Conservation (phyloP, 1,284 basidiomycete species). For the Volvariella volvacea region DNA sequence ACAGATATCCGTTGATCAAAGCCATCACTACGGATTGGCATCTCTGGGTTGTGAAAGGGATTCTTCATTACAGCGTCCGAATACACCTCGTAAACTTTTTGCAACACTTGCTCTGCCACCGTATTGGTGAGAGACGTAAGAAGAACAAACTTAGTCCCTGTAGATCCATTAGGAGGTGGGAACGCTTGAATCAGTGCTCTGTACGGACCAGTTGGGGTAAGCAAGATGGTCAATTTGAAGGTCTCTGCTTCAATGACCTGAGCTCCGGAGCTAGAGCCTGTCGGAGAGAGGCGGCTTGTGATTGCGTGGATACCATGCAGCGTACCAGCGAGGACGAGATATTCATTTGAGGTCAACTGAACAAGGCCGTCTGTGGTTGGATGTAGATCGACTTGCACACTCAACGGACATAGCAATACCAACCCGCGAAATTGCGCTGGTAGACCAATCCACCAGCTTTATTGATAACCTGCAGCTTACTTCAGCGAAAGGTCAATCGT, state of each 20-base stretch:
- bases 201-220: slow-evolving; percentile 86
- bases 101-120: slow-evolving; percentile 65
- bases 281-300: slow-evolving; percentile 86
- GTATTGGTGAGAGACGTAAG: slow-evolving; percentile 76
- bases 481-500: background rate
- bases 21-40: slow-evolving; percentile 91
- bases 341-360: slow-evolving; percentile 90
- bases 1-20: slow-evolving; percentile 74
- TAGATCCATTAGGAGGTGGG: slow-evolving; percentile 4
- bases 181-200: slow-evolving; percentile 3
- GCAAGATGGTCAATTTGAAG: slow-evolving; percentile 84
- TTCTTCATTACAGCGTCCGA: slow-evolving; percentile 98
- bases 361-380: slow-evolving; percentile 72
- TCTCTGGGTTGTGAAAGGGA: slow-evolving; percentile 97
- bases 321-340: slow-evolving; percentile 94
- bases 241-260: slow-evolving; percentile 93
- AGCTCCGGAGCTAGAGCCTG: slow-evolving; percentile 77
- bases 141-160: slow-evolving; percentile 97
- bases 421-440: slow-evolving; percentile 87
- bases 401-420: slow-evolving; percentile 16
- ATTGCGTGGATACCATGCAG: slow-evolving; percentile 98
- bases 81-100: slow-evolving; percentile 87
- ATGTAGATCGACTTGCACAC: slow-evolving; percentile 1
- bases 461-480: slow-evolving; percentile 76
- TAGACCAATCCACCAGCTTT: slow-evolving; percentile 98